Evolutionary conservation across 2,329 filamentous ascomycete species (phyloP).

Genomic region (Aaosphaeria pasadenensis): DNA sequence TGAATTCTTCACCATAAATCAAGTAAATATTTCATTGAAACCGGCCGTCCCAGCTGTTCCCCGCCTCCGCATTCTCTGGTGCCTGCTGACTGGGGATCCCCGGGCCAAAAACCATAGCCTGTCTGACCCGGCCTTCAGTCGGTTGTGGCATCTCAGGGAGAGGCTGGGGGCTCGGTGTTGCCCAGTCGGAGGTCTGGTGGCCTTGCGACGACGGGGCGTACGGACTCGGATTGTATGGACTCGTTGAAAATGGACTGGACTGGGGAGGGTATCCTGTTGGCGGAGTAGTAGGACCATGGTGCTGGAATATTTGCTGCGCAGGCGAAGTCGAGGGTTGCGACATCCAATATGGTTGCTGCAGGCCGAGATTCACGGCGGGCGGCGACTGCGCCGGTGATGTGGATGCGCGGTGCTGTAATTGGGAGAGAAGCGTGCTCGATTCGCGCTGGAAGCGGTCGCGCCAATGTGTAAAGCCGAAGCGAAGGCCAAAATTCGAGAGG

Average conservation of each 20-base stretch:
- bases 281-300: slow-evolving; percentile 24
- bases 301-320: not conserved
- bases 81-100: slow-evolving; percentile 9
- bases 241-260: slow-evolving; percentile 24
- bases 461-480: slow-evolving; percentile 51
- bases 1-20: too few relatives aligned
- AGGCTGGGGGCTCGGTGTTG: slow-evolving; percentile 22
- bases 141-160: slow-evolving; percentile 29
- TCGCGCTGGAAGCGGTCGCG: slow-evolving; percentile 48
- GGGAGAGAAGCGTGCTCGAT: slow-evolving; percentile 38
- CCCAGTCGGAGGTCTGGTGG: slow-evolving; percentile 7
- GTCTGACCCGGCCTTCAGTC: slow-evolving; percentile 26
- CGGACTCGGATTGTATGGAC: slow-evolving; percentile 19
- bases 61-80: too few relatives aligned
- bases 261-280: slow-evolving; percentile 24
- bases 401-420: slow-evolving; percentile 37
- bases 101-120: slow-evolving; percentile 28
- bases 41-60: too few relatives aligned
- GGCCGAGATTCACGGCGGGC: slow-evolving; percentile 6
- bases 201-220: slow-evolving; percentile 12
- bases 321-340: not conserved
- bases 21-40: too few relatives aligned
- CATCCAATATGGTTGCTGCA: not conserved
- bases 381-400: slow-evolving; percentile 23
- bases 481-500: slow-evolving; percentile 44